A percentile compares a stretch with the other conserved stretches of the same genome.
Conservation (phyloP, 257 asterid species). For the Solanum paucissectum region DNA sequence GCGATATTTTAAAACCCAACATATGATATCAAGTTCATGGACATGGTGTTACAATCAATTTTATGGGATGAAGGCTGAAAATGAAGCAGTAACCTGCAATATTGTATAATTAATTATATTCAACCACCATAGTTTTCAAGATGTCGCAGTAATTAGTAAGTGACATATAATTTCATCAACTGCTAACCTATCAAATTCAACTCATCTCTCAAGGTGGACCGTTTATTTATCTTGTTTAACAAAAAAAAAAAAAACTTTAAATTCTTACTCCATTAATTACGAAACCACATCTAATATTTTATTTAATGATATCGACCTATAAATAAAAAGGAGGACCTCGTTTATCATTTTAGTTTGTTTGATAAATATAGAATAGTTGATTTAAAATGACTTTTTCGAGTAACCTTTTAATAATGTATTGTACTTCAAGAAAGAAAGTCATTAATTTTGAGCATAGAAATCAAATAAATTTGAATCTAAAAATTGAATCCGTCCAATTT, state of each 20-base stretch:
- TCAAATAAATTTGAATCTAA: too few species aligned
- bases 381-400: not conserved
- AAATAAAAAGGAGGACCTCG: not conserved
- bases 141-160: not conserved
- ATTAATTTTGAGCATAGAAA: not conserved
- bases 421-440: not conserved
- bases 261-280: not conserved
- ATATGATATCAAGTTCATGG: not conserved
- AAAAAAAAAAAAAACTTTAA: not conserved
- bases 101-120: not conserved
- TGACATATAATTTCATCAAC: not conserved
- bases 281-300: not conserved
- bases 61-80: too few species aligned
- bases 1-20: not conserved
- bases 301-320: not conserved
- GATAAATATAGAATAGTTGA: not conserved
- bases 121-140: not conserved
- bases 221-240: not conserved
- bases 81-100: not conserved
- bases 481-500: not conserved
- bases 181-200: not conserved
- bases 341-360: not conserved
- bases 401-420: not conserved
- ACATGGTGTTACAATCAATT: too few species aligned
- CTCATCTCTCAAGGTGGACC: not conserved